Conservation (phyloP, 805 yeast genomes). For the Kodamaea leandrae region DNA sequence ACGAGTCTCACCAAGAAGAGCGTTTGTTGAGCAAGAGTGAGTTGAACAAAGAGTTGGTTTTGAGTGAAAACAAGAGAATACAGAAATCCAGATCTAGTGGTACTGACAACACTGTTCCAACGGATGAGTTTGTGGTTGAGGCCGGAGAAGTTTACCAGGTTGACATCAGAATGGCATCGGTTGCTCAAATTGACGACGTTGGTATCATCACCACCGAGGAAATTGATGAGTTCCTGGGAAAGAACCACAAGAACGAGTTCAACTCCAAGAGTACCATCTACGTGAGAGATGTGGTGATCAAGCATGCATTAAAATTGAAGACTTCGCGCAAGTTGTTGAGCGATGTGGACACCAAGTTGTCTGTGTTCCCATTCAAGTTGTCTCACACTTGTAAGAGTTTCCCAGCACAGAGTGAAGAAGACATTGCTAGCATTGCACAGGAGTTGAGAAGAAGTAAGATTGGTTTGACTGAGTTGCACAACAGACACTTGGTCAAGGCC, state of each 20-base stretch:
- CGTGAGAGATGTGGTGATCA: constrained; percentile 83
- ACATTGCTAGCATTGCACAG: constrained; percentile 25
- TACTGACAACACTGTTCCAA: constrained; percentile 50
- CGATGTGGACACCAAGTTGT: constrained; percentile 65
- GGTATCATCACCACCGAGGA: constrained; percentile 70
- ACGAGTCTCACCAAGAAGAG: constrained; percentile 76
- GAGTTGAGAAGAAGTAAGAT: constrained; percentile 54
- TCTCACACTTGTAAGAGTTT: constrained; percentile 62
- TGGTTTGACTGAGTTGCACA: constrained; percentile 76
- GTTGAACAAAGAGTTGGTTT: constrained; percentile 37
- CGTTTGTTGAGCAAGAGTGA: constrained; percentile 44
- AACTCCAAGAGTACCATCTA: constrained; percentile 67
- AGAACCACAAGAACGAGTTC: constrained; percentile 52
- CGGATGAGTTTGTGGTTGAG: constrained; percentile 64
- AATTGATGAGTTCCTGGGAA: constrained; percentile 62
- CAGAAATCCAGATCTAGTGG: constrained; percentile 15
- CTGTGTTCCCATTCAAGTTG: constrained; percentile 91
- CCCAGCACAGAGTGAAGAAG: constrained; percentile 44
- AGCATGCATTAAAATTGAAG: constrained; percentile 71
- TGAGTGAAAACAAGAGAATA: constrained; percentile 29
- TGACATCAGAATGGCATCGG: constrained; percentile 78
- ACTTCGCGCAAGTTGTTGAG: constrained; percentile 69
- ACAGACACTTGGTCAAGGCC: constrained; percentile 73
- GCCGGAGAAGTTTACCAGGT: constrained; percentile 86
- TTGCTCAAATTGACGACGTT: constrained; percentile 49